phyloP scores from a whole-genome alignment of 1,284 basidiomycete species.

The Trametes versicolor region DNA sequence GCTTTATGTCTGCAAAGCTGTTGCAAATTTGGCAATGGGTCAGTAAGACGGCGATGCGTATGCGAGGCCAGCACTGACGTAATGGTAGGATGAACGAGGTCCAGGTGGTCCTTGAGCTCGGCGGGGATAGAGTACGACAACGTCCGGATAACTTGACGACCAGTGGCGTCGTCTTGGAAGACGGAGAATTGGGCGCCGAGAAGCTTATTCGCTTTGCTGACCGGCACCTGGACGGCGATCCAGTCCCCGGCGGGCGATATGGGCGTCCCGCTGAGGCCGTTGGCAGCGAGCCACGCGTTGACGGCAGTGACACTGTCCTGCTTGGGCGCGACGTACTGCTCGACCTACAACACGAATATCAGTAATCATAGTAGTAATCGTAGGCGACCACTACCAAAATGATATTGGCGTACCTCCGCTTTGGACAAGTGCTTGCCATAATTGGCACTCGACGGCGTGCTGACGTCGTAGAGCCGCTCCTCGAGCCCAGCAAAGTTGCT shows the following conservation, averaged over 20 bases:
- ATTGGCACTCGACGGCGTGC: constrained; percentile 43
- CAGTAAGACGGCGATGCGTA: neutral
- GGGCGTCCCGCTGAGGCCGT: constrained; percentile 42
- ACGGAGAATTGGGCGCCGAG: constrained; percentile 47
- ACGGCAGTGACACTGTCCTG: constrained; percentile 46
- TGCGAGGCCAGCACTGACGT: constrained; percentile 38
- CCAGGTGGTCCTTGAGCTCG: constrained; percentile 49
- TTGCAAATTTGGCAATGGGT: neutral
- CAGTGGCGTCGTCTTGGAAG: constrained; percentile 46
- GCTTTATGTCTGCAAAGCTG: neutral
- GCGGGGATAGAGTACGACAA: constrained; percentile 27
- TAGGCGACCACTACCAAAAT: no score
- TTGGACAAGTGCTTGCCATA: constrained; percentile 75
- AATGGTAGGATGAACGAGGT: constrained; percentile 49
- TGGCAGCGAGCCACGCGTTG: constrained; percentile 46
- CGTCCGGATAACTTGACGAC: constrained; percentile 44
- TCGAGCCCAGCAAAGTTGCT: constrained; percentile 65
- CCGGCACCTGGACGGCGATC: constrained; percentile 26
- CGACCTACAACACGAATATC: constrained; percentile 12
- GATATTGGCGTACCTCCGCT: constrained; percentile 47
- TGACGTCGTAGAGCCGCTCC: constrained; percentile 68
- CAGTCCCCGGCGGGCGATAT: constrained; percentile 42
- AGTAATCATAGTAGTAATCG: no score
- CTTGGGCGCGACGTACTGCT: constrained; percentile 47
- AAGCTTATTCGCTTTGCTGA: constrained; percentile 48